These are phyloP conservation scores for Trametes punicea DNA, from an alignment of 768 basidiomycete species.

Conservation along the genomic window DNA sequence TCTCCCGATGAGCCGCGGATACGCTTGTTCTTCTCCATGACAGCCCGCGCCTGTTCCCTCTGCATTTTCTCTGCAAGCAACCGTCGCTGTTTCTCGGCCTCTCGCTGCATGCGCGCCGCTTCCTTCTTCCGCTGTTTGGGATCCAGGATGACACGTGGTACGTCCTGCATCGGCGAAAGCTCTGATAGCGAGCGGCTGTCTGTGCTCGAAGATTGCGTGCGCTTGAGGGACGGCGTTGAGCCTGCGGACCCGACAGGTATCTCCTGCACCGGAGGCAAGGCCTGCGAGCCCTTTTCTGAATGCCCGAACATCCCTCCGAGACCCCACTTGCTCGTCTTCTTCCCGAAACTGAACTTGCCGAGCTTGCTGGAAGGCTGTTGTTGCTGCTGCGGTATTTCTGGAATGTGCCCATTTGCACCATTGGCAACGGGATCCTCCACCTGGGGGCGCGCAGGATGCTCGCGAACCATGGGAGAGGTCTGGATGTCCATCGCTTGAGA, in stretches of 20 bases:
- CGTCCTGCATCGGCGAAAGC: conserved; percentile 37
- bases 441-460: conserved; percentile 45
- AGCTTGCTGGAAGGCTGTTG: conserved; percentile 44
- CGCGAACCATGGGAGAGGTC: conserved; percentile 50
- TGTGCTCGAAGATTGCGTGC: conserved; percentile 73
- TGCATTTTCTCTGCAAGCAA: conserved; percentile 69
- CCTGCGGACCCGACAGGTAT: conserved; percentile 48
- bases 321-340: conserved; percentile 67
- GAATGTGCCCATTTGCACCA: conserved; percentile 29
- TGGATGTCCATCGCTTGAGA: conserved; percentile 49
- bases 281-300: conserved; percentile 52
- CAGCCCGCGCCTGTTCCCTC: conserved; percentile 86
- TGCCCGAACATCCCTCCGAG: conserved; percentile 64
- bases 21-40: conserved; percentile 85
- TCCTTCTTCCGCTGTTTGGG: conserved; percentile 80
- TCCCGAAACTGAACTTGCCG: conserved; percentile 57
- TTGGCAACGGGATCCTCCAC: conserved; percentile 38
- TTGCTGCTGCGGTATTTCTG: conserved; percentile 9
- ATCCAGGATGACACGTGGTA: conserved; percentile 44
- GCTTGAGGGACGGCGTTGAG: conserved; percentile 68
- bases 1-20: conserved; percentile 53
- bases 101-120: conserved; percentile 69
- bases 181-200: conserved; percentile 67
- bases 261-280: conserved; percentile 73
- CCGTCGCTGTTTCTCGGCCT: conserved; percentile 83